phyloP scores from a whole-genome alignment of 176 grass and related monocot species.

The Paspalum vaginatum region DNA sequence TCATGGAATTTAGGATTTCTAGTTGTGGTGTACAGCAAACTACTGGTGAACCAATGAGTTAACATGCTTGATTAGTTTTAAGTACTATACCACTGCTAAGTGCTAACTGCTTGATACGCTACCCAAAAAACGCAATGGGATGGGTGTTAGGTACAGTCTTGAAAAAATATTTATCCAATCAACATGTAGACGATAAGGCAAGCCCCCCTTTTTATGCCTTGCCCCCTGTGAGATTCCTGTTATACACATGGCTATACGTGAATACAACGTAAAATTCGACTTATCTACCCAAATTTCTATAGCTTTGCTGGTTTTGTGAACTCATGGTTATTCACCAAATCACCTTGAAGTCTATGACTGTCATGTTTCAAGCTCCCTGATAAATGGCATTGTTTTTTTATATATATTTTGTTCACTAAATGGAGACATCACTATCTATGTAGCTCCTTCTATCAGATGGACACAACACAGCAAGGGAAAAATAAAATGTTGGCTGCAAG shows the following conservation, averaged over 20 bases:
- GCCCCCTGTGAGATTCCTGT: not conserved
- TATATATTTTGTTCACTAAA: conserved; percentile 27
- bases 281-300: not conserved
- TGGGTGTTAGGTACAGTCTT: not conserved
- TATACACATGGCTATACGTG: not conserved
- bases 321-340: not conserved
- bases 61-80: not conserved
- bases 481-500: conserved; percentile 17
- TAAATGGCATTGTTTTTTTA: not conserved
- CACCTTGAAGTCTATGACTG: not conserved
- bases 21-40: not conserved
- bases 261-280: not conserved
- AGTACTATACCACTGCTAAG: not conserved
- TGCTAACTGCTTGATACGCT: not conserved
- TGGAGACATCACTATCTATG: conserved; percentile 2
- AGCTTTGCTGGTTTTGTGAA: not conserved
- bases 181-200: not conserved
- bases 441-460: conserved; percentile 41
- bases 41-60: not conserved
- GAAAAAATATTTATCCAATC: not conserved
- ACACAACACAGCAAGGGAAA: not conserved
- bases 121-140: not conserved
- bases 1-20: conserved; percentile 4
- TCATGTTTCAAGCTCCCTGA: conserved; percentile 11
- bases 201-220: not conserved